Evolutionary conservation across 108 stramenopile genomes (phyloP), one percentile per base, ranked within the genome.

Genomic region (Conticribra weissflogii): DNA sequence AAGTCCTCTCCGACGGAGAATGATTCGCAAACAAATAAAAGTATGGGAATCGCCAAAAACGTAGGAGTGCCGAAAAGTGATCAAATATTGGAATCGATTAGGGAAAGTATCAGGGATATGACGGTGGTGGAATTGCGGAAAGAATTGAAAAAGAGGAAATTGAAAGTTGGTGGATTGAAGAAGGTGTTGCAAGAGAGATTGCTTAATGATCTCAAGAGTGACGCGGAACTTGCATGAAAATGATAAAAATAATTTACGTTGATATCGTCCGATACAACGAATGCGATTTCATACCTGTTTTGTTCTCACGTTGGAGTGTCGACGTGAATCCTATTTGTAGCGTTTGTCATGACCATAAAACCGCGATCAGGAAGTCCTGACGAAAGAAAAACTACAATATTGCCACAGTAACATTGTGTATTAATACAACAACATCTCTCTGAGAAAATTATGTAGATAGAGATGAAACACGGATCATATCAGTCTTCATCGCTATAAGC

Each of bases 81-180:
- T 14, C 27, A 82, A n/a, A 30, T 84, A 52, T 58, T 63, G 15
- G 75, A 71, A 30, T 74, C 63, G n/a, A 73, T 92, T 25, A 60
- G 68, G 34, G 71, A 80, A 66, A 81, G 85, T 31, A 57, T 92
- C 12, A 18, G 72, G 30, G 79, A 86, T 53, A 68, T 88, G 81
- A 81, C 49, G 46, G 51, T 83, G 14, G 54, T 57, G 19, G 77
- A 92, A 51, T 59, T 92, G 22, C 68, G 80, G 57, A 64, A 79
- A 16, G 84, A 85, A 56, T 64, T 92, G 30, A 79, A 74, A 49
- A 68, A 74, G 34, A 66, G 85, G 17, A 87, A 83, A 32, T 31
- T 88, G 51, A 74, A 62, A 41, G 54, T 77, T 3, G 73, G 55
- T 31, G 91, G 91, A 4, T 83, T 82, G 22, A 92, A 92, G 56